Evolutionary conservation across 495 filamentous ascomycete genomes (phyloP).

Genomic region (Cairneyella variabilis): DNA sequence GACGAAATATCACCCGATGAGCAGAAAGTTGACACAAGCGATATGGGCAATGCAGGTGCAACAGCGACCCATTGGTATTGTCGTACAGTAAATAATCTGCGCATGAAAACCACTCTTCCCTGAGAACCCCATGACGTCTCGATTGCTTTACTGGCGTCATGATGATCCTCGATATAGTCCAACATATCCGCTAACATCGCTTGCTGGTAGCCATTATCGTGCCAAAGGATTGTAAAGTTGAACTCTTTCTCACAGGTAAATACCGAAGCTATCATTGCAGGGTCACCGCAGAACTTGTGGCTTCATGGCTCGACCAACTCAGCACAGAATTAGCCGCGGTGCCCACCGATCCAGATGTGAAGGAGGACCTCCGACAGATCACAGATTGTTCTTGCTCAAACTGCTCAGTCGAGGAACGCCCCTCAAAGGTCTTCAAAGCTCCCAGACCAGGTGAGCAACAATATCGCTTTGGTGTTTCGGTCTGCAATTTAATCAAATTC

Average conservation of each 20-base stretch:
- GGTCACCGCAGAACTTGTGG: not conserved
- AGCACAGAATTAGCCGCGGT: not conserved
- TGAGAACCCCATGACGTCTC: no score
- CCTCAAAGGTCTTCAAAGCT: no score
- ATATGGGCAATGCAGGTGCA: conserved; percentile 36
- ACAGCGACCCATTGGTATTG: conserved; percentile 33
- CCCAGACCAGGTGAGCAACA: no score
- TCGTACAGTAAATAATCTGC: conserved; percentile 28
- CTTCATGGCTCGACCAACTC: not conserved
- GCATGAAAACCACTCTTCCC: not conserved
- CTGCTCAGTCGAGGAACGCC: no score
- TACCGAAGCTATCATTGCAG: not conserved
- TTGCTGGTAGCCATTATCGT: conserved; percentile 17
- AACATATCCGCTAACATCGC: no score
- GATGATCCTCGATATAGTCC: no score
- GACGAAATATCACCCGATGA: conserved; percentile 31
- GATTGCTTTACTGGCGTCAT: no score
- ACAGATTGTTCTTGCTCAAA: not conserved
- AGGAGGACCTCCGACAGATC: not conserved
- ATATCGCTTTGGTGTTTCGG: no score
- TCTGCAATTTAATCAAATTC: no score
- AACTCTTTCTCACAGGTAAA: conserved; percentile 10
- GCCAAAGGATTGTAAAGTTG: conserved; percentile 13
- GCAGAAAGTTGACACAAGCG: conserved; percentile 35
- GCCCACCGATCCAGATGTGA: not conserved